A percentile compares a stretch with the other conserved stretches of the same genome.
These are phyloP conservation scores for Litchi chinensis DNA, from an alignment of 345 rosid genomes.

Conservation along the genomic window DNA sequence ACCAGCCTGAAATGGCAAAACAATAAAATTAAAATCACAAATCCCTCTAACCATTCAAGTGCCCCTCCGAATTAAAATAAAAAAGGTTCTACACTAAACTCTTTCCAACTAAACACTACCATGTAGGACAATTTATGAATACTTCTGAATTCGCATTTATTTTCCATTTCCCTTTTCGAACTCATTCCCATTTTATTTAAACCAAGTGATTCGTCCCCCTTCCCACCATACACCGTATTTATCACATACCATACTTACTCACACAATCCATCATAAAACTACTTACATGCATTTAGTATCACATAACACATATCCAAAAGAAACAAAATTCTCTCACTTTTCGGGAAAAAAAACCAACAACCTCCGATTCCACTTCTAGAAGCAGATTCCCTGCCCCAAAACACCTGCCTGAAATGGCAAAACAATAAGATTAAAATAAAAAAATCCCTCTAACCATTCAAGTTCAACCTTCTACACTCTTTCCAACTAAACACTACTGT, in stretches of 20 bases:
- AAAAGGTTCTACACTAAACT: not conserved
- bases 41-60: not conserved
- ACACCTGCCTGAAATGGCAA: slow-evolving; percentile 77
- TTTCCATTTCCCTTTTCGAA: not conserved
- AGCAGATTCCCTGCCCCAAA: slow-evolving; percentile 15
- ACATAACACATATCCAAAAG: too few species aligned
- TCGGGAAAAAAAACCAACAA: too few species aligned
- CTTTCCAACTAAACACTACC: not conserved
- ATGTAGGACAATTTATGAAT: not conserved
- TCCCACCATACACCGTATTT: not conserved
- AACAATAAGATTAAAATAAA: not conserved
- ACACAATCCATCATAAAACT: too few species aligned
- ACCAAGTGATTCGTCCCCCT: not conserved
- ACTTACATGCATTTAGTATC: too few species aligned
- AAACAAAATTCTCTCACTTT: too few species aligned
- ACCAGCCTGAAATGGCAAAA: slow-evolving; percentile 63
- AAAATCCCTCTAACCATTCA: not conserved
- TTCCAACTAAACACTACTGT: not conserved
- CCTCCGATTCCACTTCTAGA: too few species aligned
- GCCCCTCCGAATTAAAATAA: not conserved
- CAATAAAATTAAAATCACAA: not conserved
- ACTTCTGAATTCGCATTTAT: not conserved
- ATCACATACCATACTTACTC: too few species aligned
- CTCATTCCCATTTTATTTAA: not conserved
- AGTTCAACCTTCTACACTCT: slow-evolving; percentile 1